Percentiles rank a stretch among this genome's conserved stretches.
These are phyloP conservation scores for Penicillium maclennaniae DNA, from an alignment of 495 filamentous ascomycete genomes.

Conservation along the genomic window DNA sequence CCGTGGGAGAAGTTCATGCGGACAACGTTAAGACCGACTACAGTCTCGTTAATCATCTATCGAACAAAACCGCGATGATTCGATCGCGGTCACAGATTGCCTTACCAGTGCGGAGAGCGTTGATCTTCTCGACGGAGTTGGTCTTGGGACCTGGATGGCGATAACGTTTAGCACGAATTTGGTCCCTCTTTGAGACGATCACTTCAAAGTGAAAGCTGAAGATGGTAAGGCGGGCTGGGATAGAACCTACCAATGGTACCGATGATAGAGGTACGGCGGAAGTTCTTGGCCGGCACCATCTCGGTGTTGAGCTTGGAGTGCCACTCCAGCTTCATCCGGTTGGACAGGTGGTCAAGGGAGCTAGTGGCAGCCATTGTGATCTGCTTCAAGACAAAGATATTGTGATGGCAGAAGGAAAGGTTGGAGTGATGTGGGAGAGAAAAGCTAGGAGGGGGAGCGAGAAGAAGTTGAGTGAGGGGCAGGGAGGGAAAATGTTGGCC, in stretches of 20 bases:
- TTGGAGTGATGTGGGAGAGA: slow-evolving; percentile 14
- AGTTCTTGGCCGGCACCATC: slow-evolving; percentile 75
- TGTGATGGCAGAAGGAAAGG: slow-evolving; percentile 22
- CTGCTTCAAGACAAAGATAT: slow-evolving; percentile 16
- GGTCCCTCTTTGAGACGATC: neutral
- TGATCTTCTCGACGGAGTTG: slow-evolving; percentile 95
- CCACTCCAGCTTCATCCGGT: slow-evolving; percentile 87
- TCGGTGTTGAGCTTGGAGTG: slow-evolving; percentile 77
- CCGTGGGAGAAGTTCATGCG: slow-evolving; percentile 99
- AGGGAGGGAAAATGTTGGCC: slow-evolving; percentile 42
- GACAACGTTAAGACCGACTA: slow-evolving; percentile 90
- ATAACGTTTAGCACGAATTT: slow-evolving; percentile 19
- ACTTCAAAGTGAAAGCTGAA: neutral
- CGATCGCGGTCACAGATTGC: neutral
- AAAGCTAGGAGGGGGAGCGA: slow-evolving; percentile 20
- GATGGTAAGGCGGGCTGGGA: neutral
- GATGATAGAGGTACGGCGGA: slow-evolving; percentile 96
- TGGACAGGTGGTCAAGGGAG: slow-evolving; percentile 77
- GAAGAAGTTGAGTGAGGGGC: slow-evolving; percentile 23
- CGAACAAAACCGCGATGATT: neutral
- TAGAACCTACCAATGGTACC: slow-evolving; percentile 80
- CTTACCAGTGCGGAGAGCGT: slow-evolving; percentile 73
- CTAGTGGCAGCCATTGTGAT: slow-evolving; percentile 45
- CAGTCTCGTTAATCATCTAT: slow-evolving; percentile 12
- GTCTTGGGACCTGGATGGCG: slow-evolving; percentile 76